Base-by-base conservation (phyloP, 106 monocot species). In the Platanthera guangdongensis region DNA sequence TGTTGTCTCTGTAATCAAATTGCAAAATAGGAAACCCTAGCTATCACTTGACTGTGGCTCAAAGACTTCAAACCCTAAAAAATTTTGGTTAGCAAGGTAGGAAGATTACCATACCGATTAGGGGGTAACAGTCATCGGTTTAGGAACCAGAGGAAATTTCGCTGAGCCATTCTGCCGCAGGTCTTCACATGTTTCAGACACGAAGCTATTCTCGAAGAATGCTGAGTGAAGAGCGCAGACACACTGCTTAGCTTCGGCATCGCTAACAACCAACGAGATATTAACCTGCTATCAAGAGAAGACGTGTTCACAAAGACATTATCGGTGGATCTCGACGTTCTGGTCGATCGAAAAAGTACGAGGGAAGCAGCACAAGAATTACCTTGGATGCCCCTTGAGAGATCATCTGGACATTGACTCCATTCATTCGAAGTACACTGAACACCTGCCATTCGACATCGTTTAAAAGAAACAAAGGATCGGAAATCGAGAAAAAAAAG, bases 381-480 rank as follows among this genome's bases (percentile, higher is more conserved):
- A 95, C 95, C 91, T 97, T 97, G 4, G 97, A 97, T 78, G 97
- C 97, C 13, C 97, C 97, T 79, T 97, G 97, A 55, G 97, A 97
- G 72, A 97, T 97, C 97, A 97, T 97, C 84, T 97, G 93, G 51
- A 89, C 97, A 73, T 94, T 97, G 53, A 97, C 84, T 67, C 90
- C 89, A 51, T 85, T 89, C 54, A 81, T 80, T 47, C 83, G 82
- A 2, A 97, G 84, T 74, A 97, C 91, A 74, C 78, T 87, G 73
- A 94, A 94, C 19, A 87, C 91, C 97, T 97, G 60, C 15, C 9
- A 75, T 28, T 18, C 5, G 9, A 74, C 46, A 12, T 18, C 65
- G 6, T 14, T 7, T 50, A 21, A 22, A 54, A 21, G 22, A 39
- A 76, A n/a, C 28, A 51, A 52, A 46, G 0, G 4, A n/a, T 45